Percentiles rank a stretch among this genome's conserved stretches.
Evolutionary conservation across 305 asterid genomes (phyloP).

Genomic region (Ilex paraguariensis): DNA sequence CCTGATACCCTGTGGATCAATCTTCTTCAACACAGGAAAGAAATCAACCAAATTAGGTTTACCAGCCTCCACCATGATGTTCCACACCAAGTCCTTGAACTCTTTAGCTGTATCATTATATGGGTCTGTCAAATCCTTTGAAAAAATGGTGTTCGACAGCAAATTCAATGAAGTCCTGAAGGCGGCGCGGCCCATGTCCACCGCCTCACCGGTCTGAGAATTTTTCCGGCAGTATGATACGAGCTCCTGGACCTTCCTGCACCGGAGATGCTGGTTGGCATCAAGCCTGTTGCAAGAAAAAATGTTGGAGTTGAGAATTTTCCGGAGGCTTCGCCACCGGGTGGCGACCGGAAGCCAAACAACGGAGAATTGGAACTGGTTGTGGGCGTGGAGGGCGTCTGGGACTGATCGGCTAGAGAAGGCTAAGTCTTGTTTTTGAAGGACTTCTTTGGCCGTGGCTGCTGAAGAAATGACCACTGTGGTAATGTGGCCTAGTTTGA

Average conservation of each 20-base stretch:
- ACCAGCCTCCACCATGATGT: constrained; percentile 40
- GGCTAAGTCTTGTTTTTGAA: constrained; percentile 53
- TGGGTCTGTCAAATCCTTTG: constrained; percentile 47
- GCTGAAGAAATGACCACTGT: constrained; percentile 47
- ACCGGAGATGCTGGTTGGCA: constrained; percentile 42
- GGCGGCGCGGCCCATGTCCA: constrained; percentile 49
- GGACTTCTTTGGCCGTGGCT: constrained; percentile 41
- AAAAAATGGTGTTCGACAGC: constrained; percentile 44
- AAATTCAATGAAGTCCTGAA: constrained; percentile 43
- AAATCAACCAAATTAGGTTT: constrained; percentile 56
- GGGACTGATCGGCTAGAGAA: constrained; percentile 44
- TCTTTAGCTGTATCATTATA: constrained; percentile 47
- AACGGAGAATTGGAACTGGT: constrained; percentile 53
- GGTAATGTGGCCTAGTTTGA: constrained; percentile 34
- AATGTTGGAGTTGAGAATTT: constrained; percentile 39
- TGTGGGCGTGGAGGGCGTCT: constrained; percentile 40
- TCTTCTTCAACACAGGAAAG: constrained; percentile 29
- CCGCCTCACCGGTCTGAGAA: constrained; percentile 19
- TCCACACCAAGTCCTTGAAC: constrained; percentile 42
- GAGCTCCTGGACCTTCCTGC: background rate
- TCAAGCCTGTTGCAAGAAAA: constrained; percentile 48
- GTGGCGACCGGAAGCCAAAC: constrained; percentile 51
- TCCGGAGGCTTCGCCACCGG: constrained; percentile 58
- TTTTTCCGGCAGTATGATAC: too few relatives aligned
- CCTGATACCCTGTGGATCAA: constrained; percentile 58